Conservation (phyloP, 2,329 filamentous ascomycete species). For the Ambrosiella beaveri region DNA sequence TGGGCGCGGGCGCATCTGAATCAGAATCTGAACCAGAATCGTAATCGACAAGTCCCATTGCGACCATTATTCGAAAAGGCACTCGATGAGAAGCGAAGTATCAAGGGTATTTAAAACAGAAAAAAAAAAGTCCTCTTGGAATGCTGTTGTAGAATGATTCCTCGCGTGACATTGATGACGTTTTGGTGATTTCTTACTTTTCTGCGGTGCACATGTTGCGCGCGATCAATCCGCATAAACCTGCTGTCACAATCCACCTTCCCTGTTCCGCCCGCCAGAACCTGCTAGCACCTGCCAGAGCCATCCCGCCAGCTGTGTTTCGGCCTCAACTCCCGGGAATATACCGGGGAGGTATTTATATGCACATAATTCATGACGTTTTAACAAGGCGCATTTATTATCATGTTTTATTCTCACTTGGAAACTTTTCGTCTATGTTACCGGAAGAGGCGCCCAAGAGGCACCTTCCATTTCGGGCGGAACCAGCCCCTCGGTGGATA, state of each 20-base stretch:
- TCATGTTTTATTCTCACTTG: too few species aligned
- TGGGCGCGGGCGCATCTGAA: conserved; percentile 6
- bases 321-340: neutral
- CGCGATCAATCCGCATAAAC: neutral
- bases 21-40: conserved; percentile 33
- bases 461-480: conserved; percentile 28
- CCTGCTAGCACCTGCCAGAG: neutral
- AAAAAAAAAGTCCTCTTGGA: neutral
- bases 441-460: conserved; percentile 21
- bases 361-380: too few species aligned
- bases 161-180: neutral
- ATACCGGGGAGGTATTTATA: neutral
- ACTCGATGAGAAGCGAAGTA: neutral
- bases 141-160: neutral
- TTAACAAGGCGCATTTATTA: too few species aligned
- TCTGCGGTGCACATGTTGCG: neutral
- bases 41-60: conserved; percentile 67
- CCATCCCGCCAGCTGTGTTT: neutral
- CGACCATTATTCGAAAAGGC: neutral
- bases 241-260: neutral
- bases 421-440: neutral
- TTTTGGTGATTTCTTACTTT: neutral
- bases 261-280: neutral
- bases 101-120: neutral
- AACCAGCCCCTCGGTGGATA: conserved; percentile 19